Evolutionary conservation across 208 protist genomes (phyloP), one percentile per base, ranked within the genome.

Genomic region (Trypanosoma melophagium): DNA sequence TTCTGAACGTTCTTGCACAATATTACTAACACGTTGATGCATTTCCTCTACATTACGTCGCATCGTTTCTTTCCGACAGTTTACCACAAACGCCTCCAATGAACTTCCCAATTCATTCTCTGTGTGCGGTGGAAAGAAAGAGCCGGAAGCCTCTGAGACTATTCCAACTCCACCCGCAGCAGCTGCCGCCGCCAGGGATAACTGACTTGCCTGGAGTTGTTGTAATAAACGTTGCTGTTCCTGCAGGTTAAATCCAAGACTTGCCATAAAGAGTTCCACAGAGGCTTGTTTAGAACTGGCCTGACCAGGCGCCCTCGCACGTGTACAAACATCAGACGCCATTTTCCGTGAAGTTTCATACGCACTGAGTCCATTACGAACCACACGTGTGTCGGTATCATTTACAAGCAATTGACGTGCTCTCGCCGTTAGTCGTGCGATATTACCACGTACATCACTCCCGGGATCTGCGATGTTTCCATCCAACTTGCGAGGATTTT

Each of bases 181-280:
- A 10, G 59, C 19, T n/a, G 55, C 77, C 0, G 61, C 76, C 21
- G 79, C 80, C 38, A 88, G 61, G 56, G 81, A 80, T 1, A 76
- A 22, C 35, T 89, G 82, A 42, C 63, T 87, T 21, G 62, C 57
- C 52, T 92, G 84, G 42, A 94, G 69, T 60, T 87, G 79, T 55
- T 83, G 79, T 24, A 94, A 79, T 3, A 94, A 78, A n/a, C 85
- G 86, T 69, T 89, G 86, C 70, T 94, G 89, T 60, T 87, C 89
- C 58, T 83, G 79, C 7, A 88, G 68, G 55, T 94, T 87, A 47
- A 94, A 90, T 53, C 83, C 84, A 64, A 90, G 84, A 65, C 79
- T 77, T 3, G 89, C 80, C 86, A 94, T 87, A 66, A 94, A 94
- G 25, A 94, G 80, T 62, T 94, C 85, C 45, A 87, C 89, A 7